A percentile compares a stretch with the other conserved stretches of the same genome.
phyloP scores from a whole-genome alignment of 306 rosid species.

The Geum urbanum region DNA sequence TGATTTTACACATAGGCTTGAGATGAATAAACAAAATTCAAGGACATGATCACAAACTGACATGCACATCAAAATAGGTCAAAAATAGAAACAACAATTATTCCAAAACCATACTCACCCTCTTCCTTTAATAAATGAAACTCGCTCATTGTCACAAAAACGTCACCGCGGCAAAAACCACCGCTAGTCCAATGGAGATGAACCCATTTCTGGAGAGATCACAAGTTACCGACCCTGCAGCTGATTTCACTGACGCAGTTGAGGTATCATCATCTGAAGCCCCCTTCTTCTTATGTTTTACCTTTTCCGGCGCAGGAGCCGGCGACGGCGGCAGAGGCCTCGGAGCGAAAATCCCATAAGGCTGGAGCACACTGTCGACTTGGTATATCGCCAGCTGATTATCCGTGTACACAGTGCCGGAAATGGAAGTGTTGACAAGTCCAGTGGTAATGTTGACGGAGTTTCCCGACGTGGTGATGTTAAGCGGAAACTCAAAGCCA shows the following conservation, averaged over 20 bases:
- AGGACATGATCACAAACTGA: background rate
- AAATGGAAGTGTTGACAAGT: slow-evolving; percentile 53
- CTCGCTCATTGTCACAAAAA: slow-evolving; percentile 18
- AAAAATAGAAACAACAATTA: slow-evolving; percentile 6
- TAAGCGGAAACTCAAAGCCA: slow-evolving; percentile 42
- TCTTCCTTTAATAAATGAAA: background rate
- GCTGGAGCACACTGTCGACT: slow-evolving; percentile 57
- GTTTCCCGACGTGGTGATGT: slow-evolving; percentile 45
- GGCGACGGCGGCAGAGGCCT: slow-evolving; percentile 33
- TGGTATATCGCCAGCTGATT: slow-evolving; percentile 48
- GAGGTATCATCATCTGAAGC: slow-evolving; percentile 19
- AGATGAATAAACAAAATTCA: background rate
- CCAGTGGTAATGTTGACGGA: slow-evolving; percentile 62
- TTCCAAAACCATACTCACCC: slow-evolving; percentile 6
- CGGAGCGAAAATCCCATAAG: slow-evolving; percentile 55
- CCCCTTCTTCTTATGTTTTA: slow-evolving; percentile 15
- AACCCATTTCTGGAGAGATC: slow-evolving; percentile 16
- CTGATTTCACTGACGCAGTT: slow-evolving; percentile 29
- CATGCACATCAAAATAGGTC: background rate
- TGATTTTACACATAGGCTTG: background rate
- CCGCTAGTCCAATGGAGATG: slow-evolving; percentile 26
- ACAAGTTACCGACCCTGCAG: slow-evolving; percentile 14
- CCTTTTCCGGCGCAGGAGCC: slow-evolving; percentile 34
- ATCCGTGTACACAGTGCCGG: slow-evolving; percentile 53
- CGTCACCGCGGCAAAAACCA: slow-evolving; percentile 20